A percentile compares a stretch with the other conserved stretches of the same genome.
phyloP scores from a whole-genome alignment of 495 filamentous ascomycete genomes.

The Trichoderma reesei region DNA sequence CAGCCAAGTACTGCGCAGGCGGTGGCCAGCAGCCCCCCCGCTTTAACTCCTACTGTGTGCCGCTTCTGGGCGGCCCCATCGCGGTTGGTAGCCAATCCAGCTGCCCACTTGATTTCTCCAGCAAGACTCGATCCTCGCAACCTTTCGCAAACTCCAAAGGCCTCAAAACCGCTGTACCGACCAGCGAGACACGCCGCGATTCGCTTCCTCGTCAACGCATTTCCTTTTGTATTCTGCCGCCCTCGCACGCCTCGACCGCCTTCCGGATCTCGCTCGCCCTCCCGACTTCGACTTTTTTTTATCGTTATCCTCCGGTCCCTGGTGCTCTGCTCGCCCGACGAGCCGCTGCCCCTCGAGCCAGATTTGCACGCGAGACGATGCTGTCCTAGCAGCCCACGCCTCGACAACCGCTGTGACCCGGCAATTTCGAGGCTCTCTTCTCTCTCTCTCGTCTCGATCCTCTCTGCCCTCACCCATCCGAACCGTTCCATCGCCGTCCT shows the following conservation, averaged over 20 bases:
- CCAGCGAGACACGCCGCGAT: background rate
- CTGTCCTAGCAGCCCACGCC: background rate
- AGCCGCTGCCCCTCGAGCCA: background rate
- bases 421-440: constrained; percentile 1
- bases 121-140: background rate
- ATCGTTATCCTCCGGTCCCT: background rate
- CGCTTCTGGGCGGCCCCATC: background rate
- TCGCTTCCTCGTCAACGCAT: too few species aligned
- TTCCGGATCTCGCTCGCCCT: background rate
- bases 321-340: background rate
- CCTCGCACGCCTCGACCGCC: background rate
- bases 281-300: background rate
- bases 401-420: background rate
- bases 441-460: background rate
- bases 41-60: background rate
- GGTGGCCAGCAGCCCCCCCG: background rate
- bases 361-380: background rate
- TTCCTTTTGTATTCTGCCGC: background rate
- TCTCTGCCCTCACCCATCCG: background rate
- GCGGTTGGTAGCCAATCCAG: background rate
- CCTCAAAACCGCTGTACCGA: background rate
- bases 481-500: background rate
- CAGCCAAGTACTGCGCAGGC: too few species aligned
- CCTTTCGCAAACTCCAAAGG: background rate
- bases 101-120: background rate